A percentile compares a stretch with the other conserved stretches of the same genome.
Conservation (phyloP, 2,329 filamentous ascomycete genomes). For the Bipolaris sorokiniana region DNA sequence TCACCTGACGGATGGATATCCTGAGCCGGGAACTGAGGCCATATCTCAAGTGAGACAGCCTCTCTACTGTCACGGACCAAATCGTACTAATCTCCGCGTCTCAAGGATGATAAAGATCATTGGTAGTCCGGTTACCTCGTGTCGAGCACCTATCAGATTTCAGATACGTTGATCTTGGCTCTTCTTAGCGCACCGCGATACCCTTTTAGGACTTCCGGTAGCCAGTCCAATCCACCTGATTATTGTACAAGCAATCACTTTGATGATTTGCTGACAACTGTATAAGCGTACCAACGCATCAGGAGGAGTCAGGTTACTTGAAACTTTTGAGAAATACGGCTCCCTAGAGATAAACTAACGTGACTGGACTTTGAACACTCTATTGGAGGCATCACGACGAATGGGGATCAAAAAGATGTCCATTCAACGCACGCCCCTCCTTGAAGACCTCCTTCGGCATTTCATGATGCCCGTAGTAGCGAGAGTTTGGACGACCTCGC, state of each 20-base stretch:
- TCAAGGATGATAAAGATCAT: too few relatives aligned
- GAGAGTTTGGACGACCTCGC: too few relatives aligned
- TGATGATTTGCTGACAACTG: not conserved
- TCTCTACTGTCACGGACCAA: not conserved
- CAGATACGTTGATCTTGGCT: not conserved
- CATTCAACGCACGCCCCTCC: too few relatives aligned
- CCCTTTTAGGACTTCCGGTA: not conserved
- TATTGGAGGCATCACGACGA: not conserved
- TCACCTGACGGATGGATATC: not conserved
- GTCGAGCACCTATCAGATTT: slow-evolving; percentile 10
- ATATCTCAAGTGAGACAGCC: not conserved
- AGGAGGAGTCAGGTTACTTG: not conserved
- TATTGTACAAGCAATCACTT: not conserved
- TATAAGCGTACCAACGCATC: not conserved
- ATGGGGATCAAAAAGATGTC: not conserved
- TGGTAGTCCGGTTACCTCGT: slow-evolving; percentile 4
- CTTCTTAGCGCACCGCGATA: not conserved
- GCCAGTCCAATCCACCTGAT: not conserved
- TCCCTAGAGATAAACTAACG: not conserved
- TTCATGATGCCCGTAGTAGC: too few relatives aligned
- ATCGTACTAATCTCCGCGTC: not conserved
- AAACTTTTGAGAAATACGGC: not conserved
- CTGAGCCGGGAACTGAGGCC: not conserved
- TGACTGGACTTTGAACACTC: not conserved
- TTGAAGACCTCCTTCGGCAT: too few relatives aligned